Conservation (phyloP, 2,329 filamentous ascomycete genomes). For the Fonsecaea multimorphosa region DNA sequence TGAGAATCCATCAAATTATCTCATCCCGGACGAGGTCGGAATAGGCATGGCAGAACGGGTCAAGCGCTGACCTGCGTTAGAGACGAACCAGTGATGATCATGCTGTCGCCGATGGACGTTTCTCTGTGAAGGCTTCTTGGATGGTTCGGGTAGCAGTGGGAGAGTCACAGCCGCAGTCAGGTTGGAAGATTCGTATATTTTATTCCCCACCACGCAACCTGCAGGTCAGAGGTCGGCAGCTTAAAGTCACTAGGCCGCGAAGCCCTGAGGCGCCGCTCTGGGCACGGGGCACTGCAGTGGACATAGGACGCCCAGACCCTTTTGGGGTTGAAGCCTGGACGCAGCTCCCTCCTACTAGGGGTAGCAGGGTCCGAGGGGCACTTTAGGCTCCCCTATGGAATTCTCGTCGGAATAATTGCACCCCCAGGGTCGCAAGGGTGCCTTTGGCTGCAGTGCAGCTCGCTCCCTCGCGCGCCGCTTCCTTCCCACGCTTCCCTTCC, state of each 20-base stretch:
- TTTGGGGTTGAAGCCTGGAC: constrained; percentile 12
- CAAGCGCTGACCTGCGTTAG: constrained; percentile 26
- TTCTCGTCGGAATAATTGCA: background rate
- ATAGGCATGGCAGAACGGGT: constrained; percentile 19
- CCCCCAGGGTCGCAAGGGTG: background rate
- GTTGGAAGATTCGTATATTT: background rate
- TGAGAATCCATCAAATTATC: constrained; percentile 19
- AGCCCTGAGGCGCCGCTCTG: background rate
- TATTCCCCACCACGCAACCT: background rate
- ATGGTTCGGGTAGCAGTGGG: background rate
- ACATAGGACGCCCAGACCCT: constrained; percentile 13
- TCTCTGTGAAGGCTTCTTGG: background rate
- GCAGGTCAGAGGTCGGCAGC: background rate
- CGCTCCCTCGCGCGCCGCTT: constrained; percentile 3
- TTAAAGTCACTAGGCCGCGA: background rate
- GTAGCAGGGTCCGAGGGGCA: background rate
- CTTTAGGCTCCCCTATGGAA: constrained; percentile 13
- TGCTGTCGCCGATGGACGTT: constrained; percentile 7
- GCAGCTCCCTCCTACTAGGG: background rate
- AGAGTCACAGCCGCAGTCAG: background rate
- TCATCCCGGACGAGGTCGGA: constrained; percentile 22
- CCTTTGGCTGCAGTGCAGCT: constrained; percentile 10
- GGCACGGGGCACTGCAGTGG: background rate
- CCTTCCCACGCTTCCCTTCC: constrained; percentile 15
- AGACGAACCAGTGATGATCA: constrained; percentile 2